Conservation (phyloP, 768 basidiomycete genomes). For the Psilocybe azurescens region DNA sequence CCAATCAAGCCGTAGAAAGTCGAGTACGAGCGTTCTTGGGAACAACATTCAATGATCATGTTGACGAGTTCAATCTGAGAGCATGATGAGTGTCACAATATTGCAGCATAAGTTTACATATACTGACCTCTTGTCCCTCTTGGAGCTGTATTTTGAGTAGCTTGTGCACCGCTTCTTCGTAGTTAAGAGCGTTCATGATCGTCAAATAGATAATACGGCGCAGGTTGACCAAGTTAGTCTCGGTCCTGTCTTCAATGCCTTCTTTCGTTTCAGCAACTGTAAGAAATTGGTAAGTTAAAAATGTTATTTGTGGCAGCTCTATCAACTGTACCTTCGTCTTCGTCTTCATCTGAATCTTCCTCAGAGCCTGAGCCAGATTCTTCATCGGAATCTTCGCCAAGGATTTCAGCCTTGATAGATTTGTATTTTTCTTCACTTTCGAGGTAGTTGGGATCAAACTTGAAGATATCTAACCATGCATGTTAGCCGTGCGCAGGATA, state of each 20-base stretch:
- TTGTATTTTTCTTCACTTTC: slow-evolving; percentile 96
- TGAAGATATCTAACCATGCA: slow-evolving; percentile 81
- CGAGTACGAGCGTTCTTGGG: slow-evolving; percentile 97
- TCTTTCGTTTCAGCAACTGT: slow-evolving; percentile 77
- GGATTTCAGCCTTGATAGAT: slow-evolving; percentile 89
- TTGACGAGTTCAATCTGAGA: slow-evolving; percentile 89
- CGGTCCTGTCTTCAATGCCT: slow-evolving; percentile 93
- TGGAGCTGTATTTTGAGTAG: slow-evolving; percentile 89
- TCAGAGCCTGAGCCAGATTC: slow-evolving; percentile 73
- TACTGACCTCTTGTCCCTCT: slow-evolving; percentile 90
- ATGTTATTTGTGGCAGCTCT: neutral
- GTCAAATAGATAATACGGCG: slow-evolving; percentile 95
- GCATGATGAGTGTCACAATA: neutral
- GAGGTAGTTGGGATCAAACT: slow-evolving; percentile 84
- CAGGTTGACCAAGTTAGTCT: slow-evolving; percentile 94
- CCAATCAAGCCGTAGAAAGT: slow-evolving; percentile 97
- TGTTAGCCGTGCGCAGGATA: neutral
- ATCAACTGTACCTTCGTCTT: slow-evolving; percentile 44
- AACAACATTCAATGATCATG: slow-evolving; percentile 99
- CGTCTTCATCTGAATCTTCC: slow-evolving; percentile 69
- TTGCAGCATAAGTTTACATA: no score
- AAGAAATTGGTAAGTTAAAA: neutral
- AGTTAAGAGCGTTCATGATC: slow-evolving; percentile 98
- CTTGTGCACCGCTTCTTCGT: slow-evolving; percentile 99
- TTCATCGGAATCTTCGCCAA: slow-evolving; percentile 85